Evolutionary conservation across 2,329 filamentous ascomycete genomes (phyloP), one percentile per base, ranked within the genome.

Genomic region (Talaromyces verruculosus): DNA sequence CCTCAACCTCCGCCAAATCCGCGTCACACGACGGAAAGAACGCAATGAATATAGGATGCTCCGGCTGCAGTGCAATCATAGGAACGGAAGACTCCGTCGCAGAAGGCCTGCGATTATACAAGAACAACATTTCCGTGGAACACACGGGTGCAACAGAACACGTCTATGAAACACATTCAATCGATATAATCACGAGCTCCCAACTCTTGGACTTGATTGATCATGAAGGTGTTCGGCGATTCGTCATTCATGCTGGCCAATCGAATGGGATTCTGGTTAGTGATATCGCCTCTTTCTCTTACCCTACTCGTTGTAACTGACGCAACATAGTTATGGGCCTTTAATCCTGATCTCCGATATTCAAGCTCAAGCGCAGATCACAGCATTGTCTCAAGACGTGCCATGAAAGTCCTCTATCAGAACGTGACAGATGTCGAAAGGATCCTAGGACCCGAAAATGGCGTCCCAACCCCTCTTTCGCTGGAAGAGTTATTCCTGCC

Each of bases 261-360:
- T 73, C 72, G 17, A 61, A 67, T 25, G 79, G 78, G 11, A 67
- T 81, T 4, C 58, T 82, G 64, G 80, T 82, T 74, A 64, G 75
- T 67, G 30, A 35, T 33, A n/a, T 17, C 4, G 5, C 5, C n/a
- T 30, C 19, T 2, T 64, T 63, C 65, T 49, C 65, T 71, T 28
- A 49, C 64, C 3, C 25, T 41, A 59, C 47, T n/a, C 10, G 0
- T 39, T 39, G 30, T 57, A 33, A 39, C n/a, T 37, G 37, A 30
- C 28, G 8, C 6, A 8, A 22, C 8, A 7, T 55, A 85, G 75
- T 69, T 88, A 33, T 88, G 86, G 87, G 78, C 86, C 63, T 88
- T 89, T 75, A 86, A 87, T 7, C 84, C 85, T 0, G 83, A 87
- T 66, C 78, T 88, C 47, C 80, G 81, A 61, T 85, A 87, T 68